Conservation (phyloP, 2,329 filamentous ascomycete species). For the Botrytis fabae region DNA sequence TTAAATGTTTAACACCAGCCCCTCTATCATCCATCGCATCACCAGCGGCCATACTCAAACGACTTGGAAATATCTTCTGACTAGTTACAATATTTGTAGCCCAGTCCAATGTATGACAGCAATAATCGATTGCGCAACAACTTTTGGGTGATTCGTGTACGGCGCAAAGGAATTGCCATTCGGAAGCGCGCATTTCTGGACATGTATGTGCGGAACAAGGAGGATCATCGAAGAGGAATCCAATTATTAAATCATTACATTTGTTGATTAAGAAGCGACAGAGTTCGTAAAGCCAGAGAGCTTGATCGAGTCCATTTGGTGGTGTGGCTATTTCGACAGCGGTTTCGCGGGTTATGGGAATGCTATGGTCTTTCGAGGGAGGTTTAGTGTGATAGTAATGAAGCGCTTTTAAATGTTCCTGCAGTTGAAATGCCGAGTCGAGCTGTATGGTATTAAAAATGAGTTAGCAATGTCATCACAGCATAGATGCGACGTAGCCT, state of each 20-base stretch:
- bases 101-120: constrained; percentile 98
- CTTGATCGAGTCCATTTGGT: constrained; percentile 78
- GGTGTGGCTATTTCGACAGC: constrained; percentile 76
- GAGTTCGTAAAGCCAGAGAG: constrained; percentile 96
- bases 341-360: constrained; percentile 73
- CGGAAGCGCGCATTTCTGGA: constrained; percentile 96
- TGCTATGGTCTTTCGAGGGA: constrained; percentile 55
- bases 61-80: constrained; percentile 91
- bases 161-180: constrained; percentile 98
- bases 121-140: constrained; percentile 98
- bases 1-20: constrained; percentile 75
- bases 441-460: constrained; percentile 56
- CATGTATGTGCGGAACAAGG: constrained; percentile 88
- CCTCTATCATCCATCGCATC: constrained; percentile 57
- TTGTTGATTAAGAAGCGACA: constrained; percentile 94
- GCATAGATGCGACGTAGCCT: constrained; percentile 22
- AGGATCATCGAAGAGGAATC: constrained; percentile 87
- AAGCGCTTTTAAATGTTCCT: constrained; percentile 92
- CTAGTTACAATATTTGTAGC: constrained; percentile 92
- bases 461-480: constrained; percentile 29
- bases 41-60: constrained; percentile 47
- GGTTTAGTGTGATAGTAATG: constrained; percentile 79
- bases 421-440: constrained; percentile 94
- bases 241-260: constrained; percentile 88
- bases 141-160: constrained; percentile 96